Conservation (phyloP, 306 rosid species). For the Glycine tomentella region DNA sequence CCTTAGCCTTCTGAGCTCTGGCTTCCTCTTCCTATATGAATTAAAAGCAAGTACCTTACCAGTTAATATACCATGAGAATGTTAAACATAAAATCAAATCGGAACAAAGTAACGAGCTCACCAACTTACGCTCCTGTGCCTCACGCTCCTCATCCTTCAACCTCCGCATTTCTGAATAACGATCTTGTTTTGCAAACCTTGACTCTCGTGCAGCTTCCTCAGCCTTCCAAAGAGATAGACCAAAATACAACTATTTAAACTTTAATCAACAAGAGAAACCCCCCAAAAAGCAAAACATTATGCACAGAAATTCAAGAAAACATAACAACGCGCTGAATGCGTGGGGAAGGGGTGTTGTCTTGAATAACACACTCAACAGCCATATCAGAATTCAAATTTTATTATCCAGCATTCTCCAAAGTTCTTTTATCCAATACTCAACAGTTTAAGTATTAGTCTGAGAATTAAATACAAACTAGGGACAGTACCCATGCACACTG, state of each 20-base stretch:
- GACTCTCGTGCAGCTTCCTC: slow-evolving; percentile 89
- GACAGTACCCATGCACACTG: background rate
- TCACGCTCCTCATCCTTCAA: slow-evolving; percentile 96
- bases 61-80: slow-evolving; percentile 37
- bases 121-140: slow-evolving; percentile 77
- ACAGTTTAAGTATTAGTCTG: slow-evolving; percentile 17
- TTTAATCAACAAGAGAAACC: background rate
- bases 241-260: slow-evolving; percentile 32
- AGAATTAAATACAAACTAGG: slow-evolving; percentile 11
- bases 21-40: slow-evolving; percentile 93
- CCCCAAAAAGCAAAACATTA: background rate
- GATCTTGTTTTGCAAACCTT: slow-evolving; percentile 78
- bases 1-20: slow-evolving; percentile 84
- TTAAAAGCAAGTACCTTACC: slow-evolving; percentile 35
- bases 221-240: slow-evolving; percentile 63
- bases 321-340: background rate
- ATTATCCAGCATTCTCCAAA: slow-evolving; percentile 10
- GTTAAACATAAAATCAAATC: slow-evolving; percentile 24
- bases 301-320: slow-evolving; percentile 1
- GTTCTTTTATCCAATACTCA: slow-evolving; percentile 25
- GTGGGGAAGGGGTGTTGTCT: background rate
- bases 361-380: background rate
- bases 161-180: slow-evolving; percentile 81
- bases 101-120: slow-evolving; percentile 47
- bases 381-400: slow-evolving; percentile 19